A percentile compares a stretch with the other conserved stretches of the same genome.
These are phyloP conservation scores for Lactarius psammicola DNA, from an alignment of 768 basidiomycete genomes.

Conservation along the genomic window DNA sequence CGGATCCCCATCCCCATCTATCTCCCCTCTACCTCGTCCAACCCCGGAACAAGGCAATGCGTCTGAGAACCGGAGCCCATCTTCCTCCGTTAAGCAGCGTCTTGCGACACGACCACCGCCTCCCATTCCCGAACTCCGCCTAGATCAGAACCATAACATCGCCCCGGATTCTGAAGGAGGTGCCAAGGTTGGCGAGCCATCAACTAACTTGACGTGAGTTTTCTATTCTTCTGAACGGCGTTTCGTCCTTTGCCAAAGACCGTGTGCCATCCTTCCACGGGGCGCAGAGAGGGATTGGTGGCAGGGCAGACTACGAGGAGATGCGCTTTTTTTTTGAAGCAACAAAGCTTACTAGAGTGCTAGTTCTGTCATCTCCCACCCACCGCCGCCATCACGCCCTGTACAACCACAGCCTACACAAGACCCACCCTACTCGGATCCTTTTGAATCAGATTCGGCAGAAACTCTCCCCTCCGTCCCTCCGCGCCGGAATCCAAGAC, in stretches of 20 bases:
- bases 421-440: neutral
- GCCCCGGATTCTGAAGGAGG: neutral
- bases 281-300: neutral
- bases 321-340: neutral
- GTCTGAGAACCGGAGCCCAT: slow-evolving; percentile 13
- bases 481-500: slow-evolving; percentile 5
- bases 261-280: neutral
- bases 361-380: slow-evolving; percentile 6
- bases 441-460: slow-evolving; percentile 11
- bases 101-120: slow-evolving; percentile 19
- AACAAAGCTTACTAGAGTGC: slow-evolving; percentile 6
- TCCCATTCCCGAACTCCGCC: slow-evolving; percentile 19
- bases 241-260: neutral
- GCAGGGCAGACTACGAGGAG: neutral
- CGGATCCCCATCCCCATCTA: slow-evolving; percentile 23
- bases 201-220: slow-evolving; percentile 8
- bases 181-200: neutral
- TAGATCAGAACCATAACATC: neutral
- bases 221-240: neutral
- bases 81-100: slow-evolving; percentile 20
- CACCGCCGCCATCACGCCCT: slow-evolving; percentile 5
- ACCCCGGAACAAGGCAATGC: slow-evolving; percentile 3
- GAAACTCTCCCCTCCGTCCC: slow-evolving; percentile 1
- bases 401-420: neutral
- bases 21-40: slow-evolving; percentile 13